phyloP scores from a whole-genome alignment of 139 green algal genomes.

The Chlamydomonas sp. region DNA sequence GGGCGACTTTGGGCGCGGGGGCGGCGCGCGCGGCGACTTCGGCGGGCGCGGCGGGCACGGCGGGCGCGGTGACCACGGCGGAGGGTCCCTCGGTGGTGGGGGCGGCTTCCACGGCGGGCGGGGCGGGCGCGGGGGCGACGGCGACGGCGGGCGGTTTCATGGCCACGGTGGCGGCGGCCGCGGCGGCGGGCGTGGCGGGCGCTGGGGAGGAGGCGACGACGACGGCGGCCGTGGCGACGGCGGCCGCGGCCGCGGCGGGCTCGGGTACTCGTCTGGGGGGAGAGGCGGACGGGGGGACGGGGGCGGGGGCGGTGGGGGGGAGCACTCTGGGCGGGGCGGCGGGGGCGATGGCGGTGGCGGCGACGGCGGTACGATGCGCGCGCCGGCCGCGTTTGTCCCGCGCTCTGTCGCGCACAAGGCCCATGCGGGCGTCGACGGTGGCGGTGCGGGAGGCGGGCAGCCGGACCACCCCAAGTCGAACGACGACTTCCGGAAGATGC shows the following conservation, averaged over 20 bases:
- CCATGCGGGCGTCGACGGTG: not conserved
- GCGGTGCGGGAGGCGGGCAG: too few relatives aligned
- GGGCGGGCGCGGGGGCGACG: not conserved
- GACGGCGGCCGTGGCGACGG: not conserved
- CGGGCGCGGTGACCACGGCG: not conserved
- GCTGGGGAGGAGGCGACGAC: not conserved
- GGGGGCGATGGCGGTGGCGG: not conserved
- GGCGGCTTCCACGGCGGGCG: not conserved
- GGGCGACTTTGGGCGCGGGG: not conserved
- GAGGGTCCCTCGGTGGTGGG: too few relatives aligned
- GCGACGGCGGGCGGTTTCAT: too few relatives aligned
- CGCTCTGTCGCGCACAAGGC: conserved; percentile 1
- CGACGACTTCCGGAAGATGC: conserved; percentile 68
- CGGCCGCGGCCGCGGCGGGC: not conserved
- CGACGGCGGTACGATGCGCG: not conserved
- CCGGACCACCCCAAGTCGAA: conserved; percentile 64
- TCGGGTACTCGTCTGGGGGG: not conserved
- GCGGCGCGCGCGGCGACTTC: not conserved
- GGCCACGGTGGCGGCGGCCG: not conserved
- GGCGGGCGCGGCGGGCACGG: not conserved
- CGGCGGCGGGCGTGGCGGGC: not conserved
- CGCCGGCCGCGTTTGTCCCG: conserved; percentile 12
- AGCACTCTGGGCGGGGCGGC: not conserved
- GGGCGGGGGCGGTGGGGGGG: not conserved
- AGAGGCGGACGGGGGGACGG: conserved; percentile 1